Base-by-base conservation (phyloP, 208 protist species). In the Trypanosoma melophagium region DNA sequence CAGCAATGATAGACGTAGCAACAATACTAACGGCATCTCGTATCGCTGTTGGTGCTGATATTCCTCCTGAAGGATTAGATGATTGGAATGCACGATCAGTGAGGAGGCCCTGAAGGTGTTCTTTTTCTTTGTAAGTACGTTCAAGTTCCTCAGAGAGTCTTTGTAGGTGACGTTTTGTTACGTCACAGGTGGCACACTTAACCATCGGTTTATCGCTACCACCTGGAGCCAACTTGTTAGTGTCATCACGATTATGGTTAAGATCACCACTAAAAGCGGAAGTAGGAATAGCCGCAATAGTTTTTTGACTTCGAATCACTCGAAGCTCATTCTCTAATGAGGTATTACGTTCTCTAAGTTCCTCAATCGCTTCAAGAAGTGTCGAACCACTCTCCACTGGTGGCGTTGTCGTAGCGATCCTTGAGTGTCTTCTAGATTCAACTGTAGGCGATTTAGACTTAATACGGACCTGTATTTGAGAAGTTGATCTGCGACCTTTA, bases 261-360 rank as follows among this genome's bases (percentile, higher is more conserved):
- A 14, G 12, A 24, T 17, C 16, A 53, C 22, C 22, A 24, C 17
- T 9, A 28, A 4, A n/a, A 53, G 0, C n/a, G 4, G 19, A 13
- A 10, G n/a, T 24, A 63, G 10, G 14, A 63, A 14, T 16, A 53
- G 21, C 59, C 5, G 31, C 17, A 40, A 22, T 47, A 45, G 49
- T 14, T 65, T 17, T 31, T 40, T 38, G 19, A 40, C 28, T 13
- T 49, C 63, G 40, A 41, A 69, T 0, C 50, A 61, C 66, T 65
- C 25, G 50, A 51, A 90, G 42, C 60, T 84, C 77, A 25, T 61
- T 47, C 51, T 83, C 74, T 22, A 88, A 64, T 19, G 73, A 57
- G 3, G 38, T 65, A 62, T 88, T 93, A 16, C 76, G 76, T 54
- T 71, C 76, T n/a, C 77, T 76, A 21, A 93, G 71, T 56, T 84